Percentiles rank a stretch among this genome's conserved stretches.
Conservation (phyloP, 2,329 filamentous ascomycete genomes). For the Biscogniauxia marginata region DNA sequence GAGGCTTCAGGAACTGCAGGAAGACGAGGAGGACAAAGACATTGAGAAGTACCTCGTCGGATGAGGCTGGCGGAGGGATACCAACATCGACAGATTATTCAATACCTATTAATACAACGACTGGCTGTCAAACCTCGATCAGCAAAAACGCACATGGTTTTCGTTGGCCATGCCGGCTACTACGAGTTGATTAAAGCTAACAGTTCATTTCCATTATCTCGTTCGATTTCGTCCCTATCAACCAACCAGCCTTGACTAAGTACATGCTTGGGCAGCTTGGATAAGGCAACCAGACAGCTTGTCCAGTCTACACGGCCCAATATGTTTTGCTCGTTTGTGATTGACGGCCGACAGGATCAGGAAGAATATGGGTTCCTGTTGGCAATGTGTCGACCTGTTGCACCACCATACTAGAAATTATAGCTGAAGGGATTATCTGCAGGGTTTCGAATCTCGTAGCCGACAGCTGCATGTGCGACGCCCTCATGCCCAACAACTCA, state of each 20-base stretch:
- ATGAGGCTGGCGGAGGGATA: conserved; percentile 5
- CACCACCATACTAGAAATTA: neutral
- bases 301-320: neutral
- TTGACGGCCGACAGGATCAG: neutral
- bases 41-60: conserved; percentile 65
- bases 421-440: neutral
- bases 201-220: neutral
- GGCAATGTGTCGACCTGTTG: neutral
- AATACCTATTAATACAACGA: neutral
- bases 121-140: neutral
- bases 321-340: neutral
- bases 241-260: neutral
- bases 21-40: conserved; percentile 71
- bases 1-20: conserved; percentile 51
- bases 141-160: neutral
- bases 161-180: neutral
- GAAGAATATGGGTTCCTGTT: neutral
- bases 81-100: neutral
- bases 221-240: neutral
- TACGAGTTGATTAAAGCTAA: neutral
- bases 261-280: neutral
- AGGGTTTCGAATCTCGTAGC: neutral
- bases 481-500: neutral
- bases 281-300: neutral
- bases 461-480: neutral